These are phyloP conservation scores for Solanum phureja DNA, from an alignment of 257 asterid species.

Conservation along the genomic window DNA sequence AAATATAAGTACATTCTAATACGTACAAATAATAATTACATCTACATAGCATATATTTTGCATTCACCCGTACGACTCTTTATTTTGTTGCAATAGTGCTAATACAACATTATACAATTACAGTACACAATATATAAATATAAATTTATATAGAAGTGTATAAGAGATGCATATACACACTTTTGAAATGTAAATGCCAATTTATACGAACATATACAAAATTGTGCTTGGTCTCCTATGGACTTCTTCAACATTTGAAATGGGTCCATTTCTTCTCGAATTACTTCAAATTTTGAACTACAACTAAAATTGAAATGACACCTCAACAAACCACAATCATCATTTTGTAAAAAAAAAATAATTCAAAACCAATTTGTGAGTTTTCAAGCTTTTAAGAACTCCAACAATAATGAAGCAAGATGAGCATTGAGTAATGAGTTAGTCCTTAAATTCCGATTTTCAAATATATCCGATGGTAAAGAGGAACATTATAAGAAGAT, in stretches of 20 bases:
- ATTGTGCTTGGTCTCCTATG: not conserved
- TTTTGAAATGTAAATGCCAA: not conserved
- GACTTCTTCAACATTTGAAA: not conserved
- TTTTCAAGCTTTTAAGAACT: not conserved
- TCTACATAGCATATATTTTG: not conserved
- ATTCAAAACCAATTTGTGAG: not conserved
- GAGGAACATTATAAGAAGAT: not conserved
- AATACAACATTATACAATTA: not conserved
- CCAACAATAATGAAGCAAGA: not conserved
- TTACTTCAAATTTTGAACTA: not conserved
- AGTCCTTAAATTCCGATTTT: not conserved
- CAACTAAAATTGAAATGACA: not conserved
- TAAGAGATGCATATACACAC: not conserved
- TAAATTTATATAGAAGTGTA: not conserved
- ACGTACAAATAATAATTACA: not conserved
- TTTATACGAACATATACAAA: too few relatives aligned
- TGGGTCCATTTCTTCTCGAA: not conserved
- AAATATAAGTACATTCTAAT: not conserved
- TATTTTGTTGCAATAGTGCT: not conserved
- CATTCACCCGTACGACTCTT: not conserved
- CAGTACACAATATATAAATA: not conserved
- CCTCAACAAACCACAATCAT: not conserved
- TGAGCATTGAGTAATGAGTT: not conserved
- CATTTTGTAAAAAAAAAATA: too few relatives aligned
- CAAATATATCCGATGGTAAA: not conserved